phyloP scores from a whole-genome alignment of 345 rosid genomes.

The Combretum micranthum region DNA sequence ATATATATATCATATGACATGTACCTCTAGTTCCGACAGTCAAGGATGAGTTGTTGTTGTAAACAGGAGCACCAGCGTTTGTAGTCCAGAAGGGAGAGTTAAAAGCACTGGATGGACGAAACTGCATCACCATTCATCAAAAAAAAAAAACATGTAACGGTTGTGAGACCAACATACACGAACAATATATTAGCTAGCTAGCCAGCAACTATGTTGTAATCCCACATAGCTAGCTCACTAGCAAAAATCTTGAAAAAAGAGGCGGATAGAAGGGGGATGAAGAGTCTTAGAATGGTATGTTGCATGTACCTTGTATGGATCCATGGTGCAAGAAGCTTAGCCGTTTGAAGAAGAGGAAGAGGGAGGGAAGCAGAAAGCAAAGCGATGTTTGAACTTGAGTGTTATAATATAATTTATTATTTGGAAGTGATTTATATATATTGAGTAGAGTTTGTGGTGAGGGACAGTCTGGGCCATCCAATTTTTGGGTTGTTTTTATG shows the following conservation, averaged over 20 bases:
- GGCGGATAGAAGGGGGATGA: no score
- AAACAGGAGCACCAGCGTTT: conserved; percentile 76
- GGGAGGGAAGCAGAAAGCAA: no score
- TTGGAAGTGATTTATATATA: no score
- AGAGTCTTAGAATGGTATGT: background rate
- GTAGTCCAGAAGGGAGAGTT: conserved; percentile 65
- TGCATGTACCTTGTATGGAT: conserved; percentile 17
- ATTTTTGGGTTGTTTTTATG: no score
- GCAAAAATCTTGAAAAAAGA: background rate
- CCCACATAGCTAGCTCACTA: background rate
- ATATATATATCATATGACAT: no score
- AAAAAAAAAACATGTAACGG: background rate
- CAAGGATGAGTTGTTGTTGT: conserved; percentile 70
- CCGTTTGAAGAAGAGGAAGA: no score
- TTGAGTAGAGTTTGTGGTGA: no score
- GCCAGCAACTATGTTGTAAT: background rate
- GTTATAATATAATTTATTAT: no score
- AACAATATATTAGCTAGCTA: background rate
- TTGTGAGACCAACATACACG: background rate
- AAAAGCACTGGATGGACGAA: conserved; percentile 67
- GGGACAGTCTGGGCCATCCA: no score
- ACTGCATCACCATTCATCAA: conserved; percentile 19
- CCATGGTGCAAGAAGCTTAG: conserved; percentile 9
- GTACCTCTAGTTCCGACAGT: conserved; percentile 82
- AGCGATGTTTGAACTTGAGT: no score